Evolutionary conservation across 2,329 filamentous ascomycete genomes (phyloP), one percentile per base, ranked within the genome.

Genomic region (Colletotrichum eremochloae): DNA sequence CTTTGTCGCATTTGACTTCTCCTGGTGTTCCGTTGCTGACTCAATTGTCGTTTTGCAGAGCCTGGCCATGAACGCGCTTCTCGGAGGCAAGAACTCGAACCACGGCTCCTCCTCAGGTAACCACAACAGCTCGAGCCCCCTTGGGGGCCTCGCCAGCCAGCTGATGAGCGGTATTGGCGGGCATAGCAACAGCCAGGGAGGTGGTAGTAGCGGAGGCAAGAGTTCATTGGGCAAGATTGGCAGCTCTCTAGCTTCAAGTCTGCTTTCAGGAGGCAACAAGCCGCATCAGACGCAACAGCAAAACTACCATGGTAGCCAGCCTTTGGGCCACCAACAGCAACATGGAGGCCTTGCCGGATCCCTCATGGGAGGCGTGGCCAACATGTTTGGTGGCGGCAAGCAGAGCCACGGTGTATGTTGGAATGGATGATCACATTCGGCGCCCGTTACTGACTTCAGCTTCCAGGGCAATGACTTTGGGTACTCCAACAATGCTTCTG

Each of bases 11-110:
- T 67, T 67, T 56, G 50, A 33, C 18, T 48, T 69, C 44, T 38
- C 18, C 15, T 52, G 18, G 20, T 42, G 33, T 31, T 42, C 55
- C 4, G 14, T 24, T 70, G 56, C 66, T 72, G 60, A 67, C 53
- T 68, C 38, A 64, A 44, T 64, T 44, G 62, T 75, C 67, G 58
- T 71, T 70, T 31, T 33, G 63, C 76, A 91, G 89, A 86, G 83
- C 77, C 86, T 92, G 79, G 89, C 90, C 15, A 85, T 90, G 80
- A 91, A 90, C 77, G 83, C 88, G 56, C 83, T 92, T 56, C 82
- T 90, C 60, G 78, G 81, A 52, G 84, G 86, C 67, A 84, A 83
- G 65, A 82, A 85, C 67, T 86, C 87, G 75, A 77, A 80, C 38
- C 78, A 82, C 36, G 75, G 80, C 61, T 66, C 68, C 33, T 66